Evolutionary conservation across 768 basidiomycete genomes (phyloP).

Genomic region (Multifurca ochricompacta): DNA sequence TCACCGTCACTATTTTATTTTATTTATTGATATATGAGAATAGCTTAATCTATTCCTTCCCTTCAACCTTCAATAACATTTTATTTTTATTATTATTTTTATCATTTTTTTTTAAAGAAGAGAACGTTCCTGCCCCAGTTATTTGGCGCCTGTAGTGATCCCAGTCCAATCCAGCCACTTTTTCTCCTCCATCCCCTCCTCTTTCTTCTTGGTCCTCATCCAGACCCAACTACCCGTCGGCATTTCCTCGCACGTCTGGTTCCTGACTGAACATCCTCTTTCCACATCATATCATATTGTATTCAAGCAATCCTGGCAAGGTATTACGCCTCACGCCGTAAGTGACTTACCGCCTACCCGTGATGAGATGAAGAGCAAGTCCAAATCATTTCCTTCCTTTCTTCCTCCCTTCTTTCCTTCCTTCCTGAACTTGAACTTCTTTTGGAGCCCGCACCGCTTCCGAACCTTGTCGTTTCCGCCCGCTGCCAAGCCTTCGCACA

Average conservation of each 20-base stretch:
- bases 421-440: not conserved
- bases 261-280: not conserved
- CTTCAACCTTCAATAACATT: not conserved
- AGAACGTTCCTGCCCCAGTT: constrained; percentile 15
- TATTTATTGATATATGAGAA: not conserved
- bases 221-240: not conserved
- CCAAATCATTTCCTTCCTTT: no score
- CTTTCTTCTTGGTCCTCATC: constrained; percentile 3
- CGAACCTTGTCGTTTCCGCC: constrained; percentile 16
- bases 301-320: not conserved
- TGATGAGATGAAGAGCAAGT: not conserved
- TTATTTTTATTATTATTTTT: not conserved
- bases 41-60: not conserved
- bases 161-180: constrained; percentile 13
- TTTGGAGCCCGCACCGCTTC: constrained; percentile 10
- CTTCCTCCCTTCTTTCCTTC: no score
- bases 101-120: not conserved
- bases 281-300: not conserved
- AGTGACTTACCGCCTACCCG: not conserved
- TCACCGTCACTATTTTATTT: constrained; percentile 1
- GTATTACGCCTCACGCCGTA: not conserved
- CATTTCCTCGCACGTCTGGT: not conserved
- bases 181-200: no score
- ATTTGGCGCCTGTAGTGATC: constrained; percentile 5
- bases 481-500: not conserved